These are phyloP conservation scores for Asterella californica DNA, from an alignment of 225 moss, liverwort and hornwort genomes.

Conservation along the genomic window DNA sequence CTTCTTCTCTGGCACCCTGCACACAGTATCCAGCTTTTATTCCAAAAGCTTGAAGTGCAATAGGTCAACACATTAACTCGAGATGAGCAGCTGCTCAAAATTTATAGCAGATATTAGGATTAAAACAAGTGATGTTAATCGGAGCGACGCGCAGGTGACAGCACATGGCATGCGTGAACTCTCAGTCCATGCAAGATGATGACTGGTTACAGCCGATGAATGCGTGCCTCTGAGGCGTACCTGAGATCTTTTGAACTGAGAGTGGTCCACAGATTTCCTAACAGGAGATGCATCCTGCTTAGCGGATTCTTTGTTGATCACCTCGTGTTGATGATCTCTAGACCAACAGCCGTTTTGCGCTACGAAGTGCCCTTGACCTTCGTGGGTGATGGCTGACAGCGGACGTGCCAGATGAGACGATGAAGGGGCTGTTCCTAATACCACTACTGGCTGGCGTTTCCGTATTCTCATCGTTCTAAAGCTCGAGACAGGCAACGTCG, in stretches of 20 bases:
- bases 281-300: conserved; percentile 8
- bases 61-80: not conserved
- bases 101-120: not conserved
- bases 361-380: conserved; percentile 2
- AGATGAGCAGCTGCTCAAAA: not conserved
- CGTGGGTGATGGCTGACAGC: conserved; percentile 1
- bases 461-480: conserved; percentile 12
- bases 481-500: not conserved
- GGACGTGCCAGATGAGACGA: conserved; percentile 11
- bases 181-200: conserved; percentile 1
- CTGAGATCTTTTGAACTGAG: not conserved
- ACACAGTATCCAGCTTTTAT: not conserved
- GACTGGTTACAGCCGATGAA: not conserved
- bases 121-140: not conserved
- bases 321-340: not conserved
- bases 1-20: not conserved
- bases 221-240: not conserved
- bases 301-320: conserved; percentile 2
- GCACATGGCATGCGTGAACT: not conserved
- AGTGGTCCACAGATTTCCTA: not conserved
- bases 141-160: not conserved
- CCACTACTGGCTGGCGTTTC: conserved; percentile 13
- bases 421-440: not conserved
- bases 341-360: not conserved
- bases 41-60: not conserved